Evolutionary conservation across 768 basidiomycete genomes (phyloP).

Genomic region (Trametopsis cervina): DNA sequence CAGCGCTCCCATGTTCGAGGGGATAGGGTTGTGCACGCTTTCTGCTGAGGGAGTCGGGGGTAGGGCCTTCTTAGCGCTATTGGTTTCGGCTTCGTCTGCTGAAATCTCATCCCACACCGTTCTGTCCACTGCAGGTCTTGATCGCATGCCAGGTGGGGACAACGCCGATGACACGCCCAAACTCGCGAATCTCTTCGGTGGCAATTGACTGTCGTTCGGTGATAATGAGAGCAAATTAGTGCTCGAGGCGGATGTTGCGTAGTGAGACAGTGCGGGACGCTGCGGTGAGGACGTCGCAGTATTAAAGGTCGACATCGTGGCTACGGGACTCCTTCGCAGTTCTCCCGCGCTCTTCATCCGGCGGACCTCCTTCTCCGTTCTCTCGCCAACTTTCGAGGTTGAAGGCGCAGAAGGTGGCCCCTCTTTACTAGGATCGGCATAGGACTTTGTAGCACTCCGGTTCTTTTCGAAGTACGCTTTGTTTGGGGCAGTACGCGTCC

Average conservation of each 20-base stretch:
- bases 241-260: conserved; percentile 60
- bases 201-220: conserved; percentile 27
- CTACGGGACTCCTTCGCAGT: conserved; percentile 39
- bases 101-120: conserved; percentile 46
- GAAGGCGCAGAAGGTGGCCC: neutral
- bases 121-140: conserved; percentile 34
- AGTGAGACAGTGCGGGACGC: conserved; percentile 40
- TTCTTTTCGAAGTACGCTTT: conserved; percentile 26
- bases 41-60: conserved; percentile 12
- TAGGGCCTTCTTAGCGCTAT: conserved; percentile 4
- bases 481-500: conserved; percentile 74
- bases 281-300: conserved; percentile 28
- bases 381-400: conserved; percentile 7
- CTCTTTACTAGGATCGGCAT: conserved; percentile 7
- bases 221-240: conserved; percentile 48
- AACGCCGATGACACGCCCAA: conserved; percentile 46
- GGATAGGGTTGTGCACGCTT: conserved; percentile 8
- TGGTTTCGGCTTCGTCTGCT: conserved; percentile 27
- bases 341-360: conserved; percentile 88
- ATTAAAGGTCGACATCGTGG: conserved; percentile 18
- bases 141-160: conserved; percentile 28
- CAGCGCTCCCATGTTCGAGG: conserved; percentile 8
- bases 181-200: conserved; percentile 60
- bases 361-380: conserved; percentile 52
- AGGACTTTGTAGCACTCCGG: conserved; percentile 18